Evolutionary conservation across 805 yeast genomes (phyloP), one percentile per base, ranked within the genome.

Genomic region (Monosporozyma aquatica): DNA sequence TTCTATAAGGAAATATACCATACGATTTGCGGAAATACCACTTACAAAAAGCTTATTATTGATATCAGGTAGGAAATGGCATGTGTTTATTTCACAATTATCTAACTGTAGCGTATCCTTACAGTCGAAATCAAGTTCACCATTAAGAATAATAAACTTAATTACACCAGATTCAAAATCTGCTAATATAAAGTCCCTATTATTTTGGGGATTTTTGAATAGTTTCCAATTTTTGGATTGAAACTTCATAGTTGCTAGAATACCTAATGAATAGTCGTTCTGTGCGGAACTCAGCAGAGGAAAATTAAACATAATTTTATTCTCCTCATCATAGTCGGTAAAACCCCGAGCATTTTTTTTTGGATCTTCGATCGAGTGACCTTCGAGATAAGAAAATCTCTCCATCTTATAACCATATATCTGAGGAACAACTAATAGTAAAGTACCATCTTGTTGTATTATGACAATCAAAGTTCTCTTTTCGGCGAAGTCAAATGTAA

Each of bases 1-100:
- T 35, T 59, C 62, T 11, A 56, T 47, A 34, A 56, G 48, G 29
- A 55, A 45, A 32, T 52, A 51, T 2, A 50, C 55, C 11, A 57
- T 38, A 21, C 60, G 48, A 10, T 48, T 46, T 23, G 40, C 45
- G 14, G 47, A 42, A 10, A 46, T 22, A 2, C 55, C 43, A 10
- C 58, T 46, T 13, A 54, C 38, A 29, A 58, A 56, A 2, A 57
- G 35, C 29, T 53, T 41, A 21, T 41, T 43, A 44, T 54, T 49
- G 5, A 38, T 8, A 34, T 44, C 47, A 11, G 45, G 48, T n/a
- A 56, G 49, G 40, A 55, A 58, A 1, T 43, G 23, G 23, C 51
- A 43, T 6, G 46, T 41, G 6, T 50, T 20, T 15, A 59, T 49
- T 5, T 18, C 29, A 14, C 49, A 42, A 13, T 50, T 48, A 14